phyloP scores from a whole-genome alignment of 768 basidiomycete species.

The Russula sp. region DNA sequence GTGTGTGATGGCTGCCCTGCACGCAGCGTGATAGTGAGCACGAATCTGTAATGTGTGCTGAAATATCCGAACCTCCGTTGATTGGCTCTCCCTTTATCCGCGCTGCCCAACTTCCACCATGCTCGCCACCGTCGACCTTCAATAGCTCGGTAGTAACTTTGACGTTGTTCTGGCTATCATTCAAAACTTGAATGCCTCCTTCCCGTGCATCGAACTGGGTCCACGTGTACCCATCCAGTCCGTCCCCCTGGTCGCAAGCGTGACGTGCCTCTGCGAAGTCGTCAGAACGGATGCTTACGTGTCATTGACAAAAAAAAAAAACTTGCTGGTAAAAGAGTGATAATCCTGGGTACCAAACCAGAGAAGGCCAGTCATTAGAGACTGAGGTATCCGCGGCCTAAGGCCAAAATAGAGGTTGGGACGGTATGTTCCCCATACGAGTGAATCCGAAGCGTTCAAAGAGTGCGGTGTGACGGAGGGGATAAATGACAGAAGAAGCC shows the following conservation, averaged over 20 bases:
- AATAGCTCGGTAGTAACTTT: constrained; percentile 79
- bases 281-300: constrained; percentile 6
- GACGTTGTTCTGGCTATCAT: constrained; percentile 79
- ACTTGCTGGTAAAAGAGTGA: constrained; percentile 59
- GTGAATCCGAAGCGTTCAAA: constrained; percentile 44
- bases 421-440: constrained; percentile 83
- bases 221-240: constrained; percentile 78
- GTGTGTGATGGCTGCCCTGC: constrained; percentile 48
- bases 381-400: constrained; percentile 76
- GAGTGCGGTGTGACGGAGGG: constrained; percentile 35
- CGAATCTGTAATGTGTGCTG: background rate
- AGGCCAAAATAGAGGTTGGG: constrained; percentile 96
- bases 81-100: constrained; percentile 79
- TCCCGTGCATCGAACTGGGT: constrained; percentile 80
- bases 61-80: constrained; percentile 44
- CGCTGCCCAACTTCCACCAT: constrained; percentile 87
- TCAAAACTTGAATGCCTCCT: constrained; percentile 80
- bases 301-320: constrained; percentile 10
- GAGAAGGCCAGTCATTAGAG: constrained; percentile 88
- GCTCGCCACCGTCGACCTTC: constrained; percentile 74
- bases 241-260: constrained; percentile 84
- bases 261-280: constrained; percentile 61
- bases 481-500: constrained; percentile 42
- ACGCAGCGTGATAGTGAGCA: background rate
- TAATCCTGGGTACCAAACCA: constrained; percentile 93